Base-by-base conservation (phyloP, 306 rosid genomes). In the Vigna hirtella region DNA sequence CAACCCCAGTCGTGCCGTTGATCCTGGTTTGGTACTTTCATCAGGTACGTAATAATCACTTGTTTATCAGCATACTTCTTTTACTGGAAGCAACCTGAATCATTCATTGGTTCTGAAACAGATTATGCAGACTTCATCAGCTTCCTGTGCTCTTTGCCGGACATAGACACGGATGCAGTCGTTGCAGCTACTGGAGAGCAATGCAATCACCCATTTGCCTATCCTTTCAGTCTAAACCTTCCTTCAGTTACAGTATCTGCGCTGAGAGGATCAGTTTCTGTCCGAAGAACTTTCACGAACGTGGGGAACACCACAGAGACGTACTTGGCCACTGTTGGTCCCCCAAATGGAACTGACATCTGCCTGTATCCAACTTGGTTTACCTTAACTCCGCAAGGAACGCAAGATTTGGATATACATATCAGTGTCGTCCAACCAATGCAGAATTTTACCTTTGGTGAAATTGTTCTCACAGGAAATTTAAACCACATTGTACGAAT, bases 61-160 rank as follows among this genome's bases (percentile, higher is more conserved):
- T 42, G 14, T 68, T 62, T 7, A 43, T 30, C n/a, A 59, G 16
- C 34, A 28, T 74, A 65, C 64, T 74, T 73, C 58, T 71, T 70
- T 18, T 40, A 47, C n/a, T 32, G 20, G 42, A 42, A 58, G 42
- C 17, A 49, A 70, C 26, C 43, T 18, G 10, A 77, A 77, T 47
- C 26, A 18, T 43, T 53, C 8, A 50, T 36, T 84, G 30, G 1
- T 81, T 22, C 30, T 70, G 17, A 79, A 77, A 84, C 90, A 91
- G 98, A 78, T 34, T 66, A 80, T 76, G 85, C 80, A 79, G 97
- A 95, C 70, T 93, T 82, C 64, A 85, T 93, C 71, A 81, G 84
- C 74, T 95, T 95, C 89, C 77, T 91, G 81, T 93, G 98, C 87
- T 91, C 98, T 58, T 82, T 91, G 83, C 93, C 95, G n/a, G 84